Evolutionary conservation across 2,329 filamentous ascomycete genomes (phyloP).

Genomic region (Talaromyces sp.): DNA sequence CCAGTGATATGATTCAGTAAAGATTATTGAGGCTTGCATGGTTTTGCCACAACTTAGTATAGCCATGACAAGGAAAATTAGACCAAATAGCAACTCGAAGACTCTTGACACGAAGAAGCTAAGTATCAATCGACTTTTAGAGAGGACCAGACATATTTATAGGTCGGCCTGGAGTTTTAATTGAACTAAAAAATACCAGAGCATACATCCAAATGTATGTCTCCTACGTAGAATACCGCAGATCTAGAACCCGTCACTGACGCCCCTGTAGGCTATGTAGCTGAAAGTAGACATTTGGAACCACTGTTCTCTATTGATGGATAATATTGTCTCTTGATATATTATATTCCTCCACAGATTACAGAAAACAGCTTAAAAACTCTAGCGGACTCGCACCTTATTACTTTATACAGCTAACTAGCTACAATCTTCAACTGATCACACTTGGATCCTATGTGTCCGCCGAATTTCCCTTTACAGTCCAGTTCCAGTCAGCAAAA

Average conservation of each 20-base stretch:
- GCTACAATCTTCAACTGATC: background rate
- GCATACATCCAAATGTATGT: background rate
- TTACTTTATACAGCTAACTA: background rate
- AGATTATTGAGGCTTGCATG: background rate
- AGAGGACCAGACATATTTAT: background rate
- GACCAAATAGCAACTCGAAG: too few relatives aligned
- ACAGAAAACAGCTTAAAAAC: too few relatives aligned
- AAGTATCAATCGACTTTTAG: too few relatives aligned
- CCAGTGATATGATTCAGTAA: background rate
- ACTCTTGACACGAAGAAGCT: too few relatives aligned
- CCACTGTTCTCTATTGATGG: too few relatives aligned
- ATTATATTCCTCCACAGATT: too few relatives aligned
- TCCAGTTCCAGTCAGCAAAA: background rate
- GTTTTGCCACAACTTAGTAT: background rate
- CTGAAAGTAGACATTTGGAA: background rate
- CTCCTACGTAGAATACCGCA: background rate
- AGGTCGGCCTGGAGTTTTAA: background rate
- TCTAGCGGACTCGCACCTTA: background rate
- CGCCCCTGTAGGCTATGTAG: background rate
- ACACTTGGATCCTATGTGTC: background rate
- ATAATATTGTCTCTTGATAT: too few relatives aligned
- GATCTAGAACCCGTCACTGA: background rate
- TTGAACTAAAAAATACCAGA: background rate
- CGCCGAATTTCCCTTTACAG: background rate
- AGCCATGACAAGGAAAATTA: background rate